These are phyloP conservation scores for Collybia nuda DNA, from an alignment of 768 basidiomycete genomes.

Conservation along the genomic window DNA sequence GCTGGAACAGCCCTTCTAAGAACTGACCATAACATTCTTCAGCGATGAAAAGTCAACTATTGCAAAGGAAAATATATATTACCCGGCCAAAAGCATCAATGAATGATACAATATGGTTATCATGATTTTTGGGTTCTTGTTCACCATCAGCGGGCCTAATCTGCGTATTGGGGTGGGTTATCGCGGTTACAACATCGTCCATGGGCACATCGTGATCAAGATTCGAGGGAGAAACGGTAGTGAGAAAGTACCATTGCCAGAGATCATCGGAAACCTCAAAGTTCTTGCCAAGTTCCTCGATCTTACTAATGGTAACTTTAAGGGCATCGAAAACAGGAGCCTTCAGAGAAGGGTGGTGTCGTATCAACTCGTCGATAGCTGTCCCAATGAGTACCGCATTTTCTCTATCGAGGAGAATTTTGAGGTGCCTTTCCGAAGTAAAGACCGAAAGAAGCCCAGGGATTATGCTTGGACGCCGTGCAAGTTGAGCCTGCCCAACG, in stretches of 20 bases:
- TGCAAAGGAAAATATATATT: constrained; percentile 25
- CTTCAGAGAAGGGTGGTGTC: constrained; percentile 92
- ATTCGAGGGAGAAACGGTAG: constrained; percentile 21
- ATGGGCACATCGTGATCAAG: constrained; percentile 43
- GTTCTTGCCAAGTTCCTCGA: constrained; percentile 70
- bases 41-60: not conserved
- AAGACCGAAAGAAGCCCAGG: constrained; percentile 84
- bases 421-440: constrained; percentile 79
- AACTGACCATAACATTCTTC: constrained; percentile 51
- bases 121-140: constrained; percentile 50
- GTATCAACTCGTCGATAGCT: constrained; percentile 90
- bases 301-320: constrained; percentile 64
- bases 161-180: constrained; percentile 13
- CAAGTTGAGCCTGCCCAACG: constrained; percentile 78
- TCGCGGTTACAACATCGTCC: constrained; percentile 37
- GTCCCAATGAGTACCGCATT: constrained; percentile 88
- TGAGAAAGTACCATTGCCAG: constrained; percentile 65
- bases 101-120: constrained; percentile 74
- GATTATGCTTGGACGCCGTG: constrained; percentile 77
- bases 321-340: constrained; percentile 75
- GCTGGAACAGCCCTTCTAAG: constrained; percentile 93
- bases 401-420: constrained; percentile 88
- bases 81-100: constrained; percentile 81
- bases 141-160: constrained; percentile 19
- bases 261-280: constrained; percentile 58